Percentiles rank a stretch among this genome's conserved stretches.
phyloP scores from a whole-genome alignment of 2,329 filamentous ascomycete genomes.

The Ceratocystis lukuohia region DNA sequence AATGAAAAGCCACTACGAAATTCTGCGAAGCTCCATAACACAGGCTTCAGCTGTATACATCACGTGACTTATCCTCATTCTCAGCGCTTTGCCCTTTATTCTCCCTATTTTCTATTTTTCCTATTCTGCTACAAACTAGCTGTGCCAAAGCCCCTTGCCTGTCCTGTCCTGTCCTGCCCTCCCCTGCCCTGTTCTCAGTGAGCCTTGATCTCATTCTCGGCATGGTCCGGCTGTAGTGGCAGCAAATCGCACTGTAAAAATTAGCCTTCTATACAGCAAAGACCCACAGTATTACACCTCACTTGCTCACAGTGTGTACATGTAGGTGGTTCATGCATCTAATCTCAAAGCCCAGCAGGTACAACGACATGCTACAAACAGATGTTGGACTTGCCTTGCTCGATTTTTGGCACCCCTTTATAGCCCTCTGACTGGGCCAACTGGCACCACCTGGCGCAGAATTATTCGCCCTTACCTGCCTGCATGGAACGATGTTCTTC shows the following conservation, averaged over 20 bases:
- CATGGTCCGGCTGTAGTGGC: neutral
- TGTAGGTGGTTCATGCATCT: neutral
- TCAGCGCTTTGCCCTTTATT: neutral
- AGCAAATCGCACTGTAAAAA: neutral
- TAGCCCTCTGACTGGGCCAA: neutral
- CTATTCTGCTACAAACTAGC: neutral
- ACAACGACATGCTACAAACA: slow-evolving; percentile 7
- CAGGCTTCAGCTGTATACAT: too few species aligned
- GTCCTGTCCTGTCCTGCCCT: neutral
- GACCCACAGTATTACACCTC: neutral
- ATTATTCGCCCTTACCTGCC: neutral
- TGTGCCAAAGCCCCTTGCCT: neutral
- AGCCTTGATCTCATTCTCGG: slow-evolving; percentile 7
- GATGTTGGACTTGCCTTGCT: neutral
- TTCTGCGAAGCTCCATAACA: too few species aligned
- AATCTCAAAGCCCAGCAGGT: slow-evolving; percentile 4
- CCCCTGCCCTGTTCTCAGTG: neutral
- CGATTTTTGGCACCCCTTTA: neutral
- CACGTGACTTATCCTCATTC: neutral
- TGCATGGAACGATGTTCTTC: neutral
- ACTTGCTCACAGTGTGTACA: neutral
- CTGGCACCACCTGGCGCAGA: neutral
- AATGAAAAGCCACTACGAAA: too few species aligned
- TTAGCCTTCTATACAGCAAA: neutral
- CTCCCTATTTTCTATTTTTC: neutral